These are phyloP conservation scores for Cercospora zeae-maydis DNA, from an alignment of 2,329 filamentous ascomycete species.

Conservation along the genomic window DNA sequence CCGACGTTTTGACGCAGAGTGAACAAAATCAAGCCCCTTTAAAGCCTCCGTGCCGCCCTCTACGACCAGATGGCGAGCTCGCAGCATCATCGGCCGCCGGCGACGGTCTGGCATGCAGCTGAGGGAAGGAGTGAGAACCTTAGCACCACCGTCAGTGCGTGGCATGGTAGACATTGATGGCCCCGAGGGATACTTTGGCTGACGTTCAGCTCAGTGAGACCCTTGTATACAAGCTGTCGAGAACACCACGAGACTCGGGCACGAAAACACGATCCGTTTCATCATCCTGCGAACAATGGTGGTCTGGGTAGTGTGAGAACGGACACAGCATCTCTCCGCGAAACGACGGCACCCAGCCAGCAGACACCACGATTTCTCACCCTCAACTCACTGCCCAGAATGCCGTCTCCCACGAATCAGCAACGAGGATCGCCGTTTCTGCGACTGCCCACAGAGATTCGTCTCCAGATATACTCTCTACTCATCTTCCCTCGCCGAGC, in stretches of 20 bases:
- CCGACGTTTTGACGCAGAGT: slow-evolving; percentile 3
- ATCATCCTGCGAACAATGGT: slow-evolving; percentile 14
- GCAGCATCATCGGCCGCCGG: slow-evolving; percentile 9
- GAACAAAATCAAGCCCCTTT: slow-evolving; percentile 1
- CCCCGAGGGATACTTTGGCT: neutral
- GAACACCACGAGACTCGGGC: slow-evolving; percentile 22
- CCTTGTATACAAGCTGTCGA: slow-evolving; percentile 27
- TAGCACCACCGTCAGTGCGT: slow-evolving; percentile 9
- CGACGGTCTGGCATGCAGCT: slow-evolving; percentile 15
- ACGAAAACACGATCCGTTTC: neutral
- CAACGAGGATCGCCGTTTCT: slow-evolving; percentile 36
- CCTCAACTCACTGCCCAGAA: slow-evolving; percentile 15
- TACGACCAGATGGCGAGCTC: slow-evolving; percentile 16
- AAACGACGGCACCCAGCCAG: neutral
- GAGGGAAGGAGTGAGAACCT: slow-evolving; percentile 12
- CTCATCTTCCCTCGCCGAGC: slow-evolving; percentile 38
- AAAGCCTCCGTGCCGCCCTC: neutral
- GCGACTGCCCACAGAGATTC: slow-evolving; percentile 46
- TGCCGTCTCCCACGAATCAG: slow-evolving; percentile 11
- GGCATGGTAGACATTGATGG: neutral
- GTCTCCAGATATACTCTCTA: slow-evolving; percentile 48
- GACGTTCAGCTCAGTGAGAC: slow-evolving; percentile 13
- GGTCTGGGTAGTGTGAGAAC: neutral
- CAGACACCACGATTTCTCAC: slow-evolving; percentile 15
- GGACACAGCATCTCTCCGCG: neutral